Evolutionary conservation across 2,329 filamentous ascomycete species (phyloP).

Genomic region (Scytalidium sp.): DNA sequence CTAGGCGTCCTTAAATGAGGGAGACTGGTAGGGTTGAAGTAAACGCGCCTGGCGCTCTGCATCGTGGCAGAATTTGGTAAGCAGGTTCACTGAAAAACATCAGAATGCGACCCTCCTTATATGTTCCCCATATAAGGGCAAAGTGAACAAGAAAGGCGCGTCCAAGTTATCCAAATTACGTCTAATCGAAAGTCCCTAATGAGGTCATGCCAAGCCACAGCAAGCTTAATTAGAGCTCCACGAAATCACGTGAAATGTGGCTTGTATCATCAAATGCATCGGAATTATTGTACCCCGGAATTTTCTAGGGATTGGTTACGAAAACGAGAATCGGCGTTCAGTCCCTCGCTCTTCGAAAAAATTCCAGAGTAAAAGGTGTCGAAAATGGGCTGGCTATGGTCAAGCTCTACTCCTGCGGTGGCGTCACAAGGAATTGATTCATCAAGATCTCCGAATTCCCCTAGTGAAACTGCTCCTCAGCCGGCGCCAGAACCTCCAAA

Average conservation of each 20-base stretch:
- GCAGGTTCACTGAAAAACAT: neutral
- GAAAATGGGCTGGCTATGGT: constrained; percentile 64
- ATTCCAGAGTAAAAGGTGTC: constrained; percentile 2
- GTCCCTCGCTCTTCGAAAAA: neutral
- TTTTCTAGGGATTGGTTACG: neutral
- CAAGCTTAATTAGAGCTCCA: neutral
- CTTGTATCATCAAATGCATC: neutral
- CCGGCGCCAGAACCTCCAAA: constrained; percentile 10
- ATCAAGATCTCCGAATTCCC: neutral
- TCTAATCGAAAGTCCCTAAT: neutral
- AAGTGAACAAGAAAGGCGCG: neutral
- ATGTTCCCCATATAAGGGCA: neutral
- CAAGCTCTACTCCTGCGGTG: constrained; percentile 32
- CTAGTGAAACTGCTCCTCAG: constrained; percentile 8
- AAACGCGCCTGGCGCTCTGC: constrained; percentile 22
- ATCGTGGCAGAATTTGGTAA: constrained; percentile 10
- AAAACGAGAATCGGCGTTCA: neutral
- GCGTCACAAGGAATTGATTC: constrained; percentile 16
- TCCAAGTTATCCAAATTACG: neutral
- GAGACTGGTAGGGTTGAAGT: constrained; percentile 32
- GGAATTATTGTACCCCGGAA: neutral
- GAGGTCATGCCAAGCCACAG: constrained; percentile 1
- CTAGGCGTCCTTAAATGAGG: constrained; percentile 26
- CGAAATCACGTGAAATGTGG: neutral
- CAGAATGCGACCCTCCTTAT: neutral